A percentile compares a stretch with the other conserved stretches of the same genome.
Conservation (phyloP, 805 yeast species). For the Wickerhamiella lipophila region DNA sequence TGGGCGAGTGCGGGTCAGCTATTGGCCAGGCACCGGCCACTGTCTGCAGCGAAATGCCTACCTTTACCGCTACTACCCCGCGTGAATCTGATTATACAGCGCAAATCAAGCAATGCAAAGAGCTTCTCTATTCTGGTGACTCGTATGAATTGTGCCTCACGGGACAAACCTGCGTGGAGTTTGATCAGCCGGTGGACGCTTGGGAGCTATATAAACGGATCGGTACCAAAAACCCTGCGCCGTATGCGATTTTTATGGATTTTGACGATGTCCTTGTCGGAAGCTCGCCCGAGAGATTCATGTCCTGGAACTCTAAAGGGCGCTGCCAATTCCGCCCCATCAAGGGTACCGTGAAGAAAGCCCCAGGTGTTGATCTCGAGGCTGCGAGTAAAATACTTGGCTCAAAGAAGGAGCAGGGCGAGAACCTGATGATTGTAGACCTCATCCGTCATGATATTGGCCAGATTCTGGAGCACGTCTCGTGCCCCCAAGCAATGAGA, state of each 20-base stretch:
- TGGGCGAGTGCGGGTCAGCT: neutral
- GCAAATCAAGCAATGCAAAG: slow-evolving; percentile 53
- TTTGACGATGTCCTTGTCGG: slow-evolving; percentile 60
- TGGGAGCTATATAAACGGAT: slow-evolving; percentile 76
- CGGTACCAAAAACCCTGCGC: slow-evolving; percentile 72
- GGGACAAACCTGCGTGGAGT: slow-evolving; percentile 47
- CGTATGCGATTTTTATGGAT: slow-evolving; percentile 70
- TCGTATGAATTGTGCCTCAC: slow-evolving; percentile 91
- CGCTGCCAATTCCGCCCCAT: slow-evolving; percentile 80
- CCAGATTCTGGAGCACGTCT: slow-evolving; percentile 50
- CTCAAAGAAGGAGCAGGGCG: slow-evolving; percentile 89
- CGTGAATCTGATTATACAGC: slow-evolving; percentile 39
- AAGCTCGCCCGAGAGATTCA: slow-evolving; percentile 88
- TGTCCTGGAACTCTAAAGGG: slow-evolving; percentile 51
- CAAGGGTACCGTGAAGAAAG: slow-evolving; percentile 82
- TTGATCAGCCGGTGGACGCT: slow-evolving; percentile 37
- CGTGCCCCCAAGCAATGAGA: slow-evolving; percentile 67
- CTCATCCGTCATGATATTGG: slow-evolving; percentile 83
- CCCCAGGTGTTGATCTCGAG: slow-evolving; percentile 39
- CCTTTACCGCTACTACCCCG: slow-evolving; percentile 32
- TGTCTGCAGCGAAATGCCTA: slow-evolving; percentile 14
- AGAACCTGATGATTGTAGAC: slow-evolving; percentile 93
- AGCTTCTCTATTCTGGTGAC: slow-evolving; percentile 61
- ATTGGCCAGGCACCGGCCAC: neutral
- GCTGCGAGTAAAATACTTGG: slow-evolving; percentile 53